These are phyloP conservation scores for Aquilaria sinensis DNA, from an alignment of 345 rosid genomes.

Conservation along the genomic window DNA sequence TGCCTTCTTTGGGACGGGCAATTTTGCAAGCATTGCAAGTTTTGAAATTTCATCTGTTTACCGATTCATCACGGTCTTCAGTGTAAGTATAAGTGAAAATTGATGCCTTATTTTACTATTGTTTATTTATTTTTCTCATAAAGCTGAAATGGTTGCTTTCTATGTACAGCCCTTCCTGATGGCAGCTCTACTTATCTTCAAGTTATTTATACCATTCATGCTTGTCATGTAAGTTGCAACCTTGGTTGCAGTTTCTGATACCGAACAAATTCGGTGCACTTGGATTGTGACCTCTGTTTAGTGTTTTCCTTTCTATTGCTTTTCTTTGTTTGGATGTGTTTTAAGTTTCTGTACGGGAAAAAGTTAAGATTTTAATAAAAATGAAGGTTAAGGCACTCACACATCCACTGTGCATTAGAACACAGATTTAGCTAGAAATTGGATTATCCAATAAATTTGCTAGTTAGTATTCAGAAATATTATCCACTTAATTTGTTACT, in stretches of 20 bases:
- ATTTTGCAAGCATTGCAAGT: slow-evolving; percentile 98
- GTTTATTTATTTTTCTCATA: neutral
- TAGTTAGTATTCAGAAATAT: too few species aligned
- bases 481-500: too few species aligned
- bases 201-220: slow-evolving; percentile 93
- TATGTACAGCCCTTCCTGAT: slow-evolving; percentile 83
- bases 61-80: slow-evolving; percentile 89
- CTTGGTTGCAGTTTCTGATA: neutral
- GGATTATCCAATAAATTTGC: too few species aligned
- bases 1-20: slow-evolving; percentile 97
- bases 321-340: neutral
- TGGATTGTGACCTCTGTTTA: neutral
- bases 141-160: slow-evolving; percentile 12
- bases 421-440: too few species aligned
- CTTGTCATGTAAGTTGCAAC: slow-evolving; percentile 80
- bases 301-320: neutral
- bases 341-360: too few species aligned
- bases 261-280: too few species aligned
- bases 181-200: slow-evolving; percentile 93
- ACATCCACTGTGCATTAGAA: too few species aligned
- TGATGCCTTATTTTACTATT: slow-evolving; percentile 6
- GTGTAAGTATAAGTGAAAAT: slow-evolving; percentile 50
- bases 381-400: too few species aligned
- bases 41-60: slow-evolving; percentile 97
- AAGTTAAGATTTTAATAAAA: too few species aligned